Base-by-base conservation (phyloP, 2,329 filamentous ascomycete species). In the Arthrobotrys sphaeroides region DNA sequence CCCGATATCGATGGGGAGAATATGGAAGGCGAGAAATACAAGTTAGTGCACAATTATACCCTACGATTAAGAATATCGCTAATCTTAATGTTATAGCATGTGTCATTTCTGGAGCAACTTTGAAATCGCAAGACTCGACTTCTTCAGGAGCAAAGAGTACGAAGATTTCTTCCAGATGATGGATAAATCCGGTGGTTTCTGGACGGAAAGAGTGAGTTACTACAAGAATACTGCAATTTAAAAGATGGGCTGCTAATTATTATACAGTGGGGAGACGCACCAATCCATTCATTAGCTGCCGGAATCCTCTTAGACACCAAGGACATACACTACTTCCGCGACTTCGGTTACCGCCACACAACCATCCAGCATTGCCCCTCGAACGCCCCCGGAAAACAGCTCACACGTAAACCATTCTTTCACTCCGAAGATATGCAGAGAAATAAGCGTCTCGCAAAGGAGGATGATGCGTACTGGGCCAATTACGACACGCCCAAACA, bases 81-180 rank as follows among this genome's bases (percentile, higher is more conserved):
- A 65, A 75, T n/a, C 57, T 16, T 4, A 18, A 6, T 6, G 16
- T 3, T 26, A 4, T 28, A 75, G 72, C 85, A 99, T 99, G 95
- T 99, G 95, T 83, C 95, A 99, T 85, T 99, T 97, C 86, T 99
- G 95, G 95, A 97, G 93, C 83, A 99, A 99, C 83, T 99, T 99
- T 79, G 95, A 99, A 83, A 99, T 99, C 84, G 95, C 95, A 12
- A 89, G 90, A 73, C 87, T 99, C 76, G 91, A 92, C 84, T 99
- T 93, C 89, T 98, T 98, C 88, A 89, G 95, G 79, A 97, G 94
- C 85, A 94, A 97, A 84, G 91, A 93, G 81, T 99, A 99, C 82
- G 91, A 96, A 80, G 95, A 97, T 78, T 99, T 99, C 83, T 99
- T 99, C 83, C 87, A 97, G 81, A 96, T 96, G 91, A 97, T 99